Base-by-base conservation (phyloP, 495 filamentous ascomycete genomes). In the Penicillium cinerascens region DNA sequence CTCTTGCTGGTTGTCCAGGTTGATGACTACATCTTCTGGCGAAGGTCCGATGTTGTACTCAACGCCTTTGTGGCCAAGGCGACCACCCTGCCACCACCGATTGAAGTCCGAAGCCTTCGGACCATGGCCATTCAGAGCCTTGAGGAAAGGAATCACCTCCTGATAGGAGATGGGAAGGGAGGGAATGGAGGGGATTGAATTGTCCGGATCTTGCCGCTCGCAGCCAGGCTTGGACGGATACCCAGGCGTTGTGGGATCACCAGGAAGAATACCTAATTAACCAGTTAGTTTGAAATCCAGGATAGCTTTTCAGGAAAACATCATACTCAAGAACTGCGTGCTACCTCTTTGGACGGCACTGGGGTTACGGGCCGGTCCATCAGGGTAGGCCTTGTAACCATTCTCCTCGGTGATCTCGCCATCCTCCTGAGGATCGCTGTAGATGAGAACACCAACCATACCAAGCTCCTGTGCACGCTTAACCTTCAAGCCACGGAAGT, bases 261-360 rank as follows among this genome's bases (percentile, higher is more conserved):
- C 82, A 20, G 84, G 81, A 47, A 78, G 73, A 18, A 85, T 68
- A 54, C 79, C 82, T 85, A n/a, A 13, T 38, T 29, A n/a, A 16
- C 38, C 8, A 35, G 17, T 20, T 21, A 51, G 42, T 42, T 22
- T 33, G 37, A 3, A 37, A 29, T 35, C 41, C 22, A 46, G 26
- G 27, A 9, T 44, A 16, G 27, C 15, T 7, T 39, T 43, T 3
- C 43, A 50, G 6, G 29, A 10, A 13, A 33, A 15, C 33, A 25
- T 68, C 72, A 41, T 64, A 77, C 86, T 95, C 55, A 96, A 70
- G 55, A 90, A 97, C 63, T 95, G 84, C 1, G 83, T 80, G 62
- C 91, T 96, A n/a, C 93, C 93, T 51, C 93, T 77, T 68, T 98
- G 92, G 29, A 98, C 91, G 55, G 88, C 90, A 61, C 83, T 91